A percentile compares a stretch with the other conserved stretches of the same genome.
Conservation (phyloP, 164 flowering plant species). For the Pachysandra terminalis region DNA sequence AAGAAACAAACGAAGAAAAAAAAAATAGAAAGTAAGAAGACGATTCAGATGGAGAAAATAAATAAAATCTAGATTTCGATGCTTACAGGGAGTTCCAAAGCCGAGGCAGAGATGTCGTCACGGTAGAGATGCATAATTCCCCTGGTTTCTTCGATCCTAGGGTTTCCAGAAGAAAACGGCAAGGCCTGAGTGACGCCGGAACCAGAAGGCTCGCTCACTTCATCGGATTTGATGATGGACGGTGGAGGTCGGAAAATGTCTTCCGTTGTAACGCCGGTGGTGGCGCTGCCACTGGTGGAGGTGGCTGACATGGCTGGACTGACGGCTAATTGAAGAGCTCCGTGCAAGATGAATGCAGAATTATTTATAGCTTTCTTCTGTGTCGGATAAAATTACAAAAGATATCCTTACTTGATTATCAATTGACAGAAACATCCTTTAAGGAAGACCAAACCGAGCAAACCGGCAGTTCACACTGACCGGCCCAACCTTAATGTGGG, state of each 20-base stretch:
- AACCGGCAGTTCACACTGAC: background rate
- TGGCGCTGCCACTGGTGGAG: constrained; percentile 43
- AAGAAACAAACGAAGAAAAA: background rate
- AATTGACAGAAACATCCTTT: background rate
- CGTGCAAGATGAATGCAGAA: background rate
- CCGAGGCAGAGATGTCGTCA: constrained; percentile 32
- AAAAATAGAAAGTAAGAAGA: background rate
- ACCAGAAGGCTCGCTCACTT: constrained; percentile 23
- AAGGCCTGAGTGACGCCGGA: constrained; percentile 45
- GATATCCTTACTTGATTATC: background rate
- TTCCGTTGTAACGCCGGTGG: constrained; percentile 26
- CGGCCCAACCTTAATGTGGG: background rate
- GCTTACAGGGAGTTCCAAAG: constrained; percentile 49
- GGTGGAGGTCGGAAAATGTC: constrained; percentile 28
- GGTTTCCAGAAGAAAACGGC: constrained; percentile 90
- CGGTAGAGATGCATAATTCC: constrained; percentile 79
- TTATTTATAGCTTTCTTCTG: background rate
- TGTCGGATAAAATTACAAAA: background rate
- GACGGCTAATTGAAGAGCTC: background rate
- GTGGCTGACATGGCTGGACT: constrained; percentile 29
- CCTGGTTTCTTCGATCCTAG: constrained; percentile 90
- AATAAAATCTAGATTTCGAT: background rate
- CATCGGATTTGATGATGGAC: constrained; percentile 19
- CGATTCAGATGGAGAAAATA: background rate
- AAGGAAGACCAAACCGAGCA: background rate